Percentiles rank a stretch among this genome's conserved stretches.
phyloP scores from a whole-genome alignment of 2,329 filamentous ascomycete genomes.

The Aspergillus caelatus region DNA sequence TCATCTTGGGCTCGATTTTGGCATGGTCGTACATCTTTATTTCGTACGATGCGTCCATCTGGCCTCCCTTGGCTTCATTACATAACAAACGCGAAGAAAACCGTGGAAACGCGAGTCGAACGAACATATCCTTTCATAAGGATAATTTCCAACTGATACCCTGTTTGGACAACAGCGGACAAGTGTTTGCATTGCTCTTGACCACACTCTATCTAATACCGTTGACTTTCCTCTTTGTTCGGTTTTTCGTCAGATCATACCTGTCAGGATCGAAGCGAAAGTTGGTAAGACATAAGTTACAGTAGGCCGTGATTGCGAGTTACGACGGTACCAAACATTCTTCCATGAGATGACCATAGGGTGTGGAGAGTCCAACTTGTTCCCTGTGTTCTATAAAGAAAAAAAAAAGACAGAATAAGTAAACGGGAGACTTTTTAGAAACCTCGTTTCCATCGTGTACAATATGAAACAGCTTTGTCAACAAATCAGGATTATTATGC shows the following conservation, averaged over 20 bases:
- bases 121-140: rapidly evolving
- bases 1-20: neutral
- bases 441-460: no score
- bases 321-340: no score
- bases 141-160: neutral
- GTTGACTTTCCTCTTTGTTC: neutral
- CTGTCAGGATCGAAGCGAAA: neutral
- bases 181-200: neutral
- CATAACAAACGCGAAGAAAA: neutral
- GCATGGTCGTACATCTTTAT: neutral
- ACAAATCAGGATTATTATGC: no score
- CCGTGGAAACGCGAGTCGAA: neutral
- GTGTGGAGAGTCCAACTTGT: no score
- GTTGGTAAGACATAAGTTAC: neutral
- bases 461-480: no score
- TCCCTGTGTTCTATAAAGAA: no score
- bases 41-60: neutral
- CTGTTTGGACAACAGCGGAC: neutral
- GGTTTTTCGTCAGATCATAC: neutral
- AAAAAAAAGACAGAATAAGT: no score
- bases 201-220: neutral
- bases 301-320: neutral
- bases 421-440: no score
- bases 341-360: no score
- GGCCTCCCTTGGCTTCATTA: no score